Evolutionary conservation across 495 filamentous ascomycete species (phyloP), one percentile per base, ranked within the genome.

Genomic region (Penicillium crystallinum): DNA sequence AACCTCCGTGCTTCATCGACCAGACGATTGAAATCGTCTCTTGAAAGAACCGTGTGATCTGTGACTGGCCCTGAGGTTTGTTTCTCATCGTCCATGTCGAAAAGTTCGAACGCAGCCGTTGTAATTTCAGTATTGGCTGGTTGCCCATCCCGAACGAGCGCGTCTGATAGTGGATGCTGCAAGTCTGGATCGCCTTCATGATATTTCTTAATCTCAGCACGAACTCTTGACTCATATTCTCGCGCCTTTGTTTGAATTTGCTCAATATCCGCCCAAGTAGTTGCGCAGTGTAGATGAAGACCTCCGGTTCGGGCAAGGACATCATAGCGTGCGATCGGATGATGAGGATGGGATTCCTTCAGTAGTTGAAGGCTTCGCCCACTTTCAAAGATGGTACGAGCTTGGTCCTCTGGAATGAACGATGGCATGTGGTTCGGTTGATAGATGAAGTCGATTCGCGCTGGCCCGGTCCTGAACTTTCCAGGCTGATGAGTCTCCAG

Each of bases 341-440:
- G 90, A 6, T 85, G 76, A n/a, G 89, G 81, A 58, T 91, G 85
- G 58, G 87, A 81, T 11, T 70, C 72, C 50, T 83, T 81, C 17
- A 97, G 70, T 47, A 95, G 81, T 22, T 87, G 79, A 41, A 96
- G 67, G 57, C 85, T 91, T 54, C 81, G 79, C 1, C 89, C 90
- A 15, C 80, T 87, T 60, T 97, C 90, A 47, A 88, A 91, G 14
- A 91, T 80, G 12, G 75, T 65, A 23, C 79, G 71, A 10, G 83
- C 82, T 55, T 85, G 76, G 19, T 90, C 88, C 27, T 66, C 58
- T 0, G 81, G 77, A 10, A 92, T 74, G 52, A 89, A 89, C 0
- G 73, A 80, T 9, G 86, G 89, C 64, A 88, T 78, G 53, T 77
- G 78, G 9, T 76, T 70, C 44, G 77, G 72, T 41, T 83, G 75